Conservation (phyloP, 2,329 filamentous ascomycete genomes). For the Ceratocystis destructans region DNA sequence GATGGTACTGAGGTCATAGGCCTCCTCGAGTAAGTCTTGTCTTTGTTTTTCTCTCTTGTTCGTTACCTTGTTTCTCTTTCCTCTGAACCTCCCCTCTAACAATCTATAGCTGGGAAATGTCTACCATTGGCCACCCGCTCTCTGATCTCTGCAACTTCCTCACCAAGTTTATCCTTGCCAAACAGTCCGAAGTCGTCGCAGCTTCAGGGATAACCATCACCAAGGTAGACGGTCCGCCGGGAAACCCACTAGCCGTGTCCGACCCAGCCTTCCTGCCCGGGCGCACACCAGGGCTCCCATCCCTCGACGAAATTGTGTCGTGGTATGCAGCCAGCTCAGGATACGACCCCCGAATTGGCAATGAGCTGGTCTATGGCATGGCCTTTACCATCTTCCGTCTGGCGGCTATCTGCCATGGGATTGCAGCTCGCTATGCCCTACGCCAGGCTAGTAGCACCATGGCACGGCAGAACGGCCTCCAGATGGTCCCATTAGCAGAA, state of each 20-base stretch:
- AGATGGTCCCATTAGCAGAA: constrained; percentile 59
- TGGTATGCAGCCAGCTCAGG: constrained; percentile 41
- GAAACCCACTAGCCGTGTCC: constrained; percentile 12
- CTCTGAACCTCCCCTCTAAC: neutral
- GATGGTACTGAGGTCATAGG: constrained; percentile 80
- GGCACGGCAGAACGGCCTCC: constrained; percentile 57
- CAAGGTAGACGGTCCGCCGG: constrained; percentile 22
- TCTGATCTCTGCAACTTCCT: constrained; percentile 75
- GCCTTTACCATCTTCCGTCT: constrained; percentile 50
- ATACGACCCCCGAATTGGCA: constrained; percentile 48
- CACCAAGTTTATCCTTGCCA: constrained; percentile 30
- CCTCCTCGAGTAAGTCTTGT: constrained; percentile 59
- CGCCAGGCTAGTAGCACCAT: constrained; percentile 81
- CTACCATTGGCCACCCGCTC: constrained; percentile 88
- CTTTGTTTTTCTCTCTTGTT: neutral
- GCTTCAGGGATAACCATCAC: constrained; percentile 22
- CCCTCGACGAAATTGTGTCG: constrained; percentile 29
- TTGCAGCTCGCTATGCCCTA: constrained; percentile 72
- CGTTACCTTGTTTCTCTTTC: neutral
- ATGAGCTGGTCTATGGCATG: constrained; percentile 45
- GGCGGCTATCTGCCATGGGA: constrained; percentile 64
- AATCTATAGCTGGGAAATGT: constrained; percentile 73
- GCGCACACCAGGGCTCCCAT: constrained; percentile 48
- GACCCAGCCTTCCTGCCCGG: constrained; percentile 46
- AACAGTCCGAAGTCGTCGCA: constrained; percentile 21